Conservation (phyloP, 768 basidiomycete species). For the Pleurotus cornucopiae region DNA sequence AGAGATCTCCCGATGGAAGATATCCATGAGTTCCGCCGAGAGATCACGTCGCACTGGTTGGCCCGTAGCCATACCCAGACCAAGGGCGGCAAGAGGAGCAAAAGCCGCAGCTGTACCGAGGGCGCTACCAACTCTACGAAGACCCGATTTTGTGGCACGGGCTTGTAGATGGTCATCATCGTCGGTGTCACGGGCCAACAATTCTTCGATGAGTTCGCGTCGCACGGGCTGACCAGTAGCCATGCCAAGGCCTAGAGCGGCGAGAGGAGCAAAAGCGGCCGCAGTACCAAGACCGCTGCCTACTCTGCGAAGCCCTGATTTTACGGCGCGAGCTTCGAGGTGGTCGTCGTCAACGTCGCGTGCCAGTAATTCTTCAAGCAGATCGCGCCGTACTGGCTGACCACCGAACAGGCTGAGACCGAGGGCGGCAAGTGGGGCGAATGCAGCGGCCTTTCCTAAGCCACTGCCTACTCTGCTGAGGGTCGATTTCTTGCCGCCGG, state of each 20-base stretch:
- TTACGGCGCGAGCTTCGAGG: not conserved
- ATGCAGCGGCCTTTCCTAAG: not conserved
- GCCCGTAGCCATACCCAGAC: not conserved
- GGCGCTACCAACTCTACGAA: not conserved
- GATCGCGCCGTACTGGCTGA: slow-evolving; percentile 1
- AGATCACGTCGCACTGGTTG: slow-evolving; percentile 2
- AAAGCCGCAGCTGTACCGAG: not conserved
- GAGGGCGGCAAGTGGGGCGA: not conserved
- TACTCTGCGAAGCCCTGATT: too few species aligned
- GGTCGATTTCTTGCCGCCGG: too few species aligned
- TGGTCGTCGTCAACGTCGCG: not conserved
- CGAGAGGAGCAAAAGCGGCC: not conserved
- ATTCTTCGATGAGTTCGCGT: slow-evolving; percentile 1
- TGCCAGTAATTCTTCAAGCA: not conserved
- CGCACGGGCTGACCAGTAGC: slow-evolving; percentile 2
- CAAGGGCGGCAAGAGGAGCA: not conserved
- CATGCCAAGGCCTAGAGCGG: not conserved
- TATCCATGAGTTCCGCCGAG: slow-evolving; percentile 5
- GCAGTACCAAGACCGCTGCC: not conserved
- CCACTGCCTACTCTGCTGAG: too few species aligned
- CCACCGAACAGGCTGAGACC: not conserved
- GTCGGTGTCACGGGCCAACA: not conserved
- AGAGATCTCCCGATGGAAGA: slow-evolving; percentile 7
- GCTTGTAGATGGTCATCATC: not conserved
- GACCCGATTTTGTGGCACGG: not conserved